Percentiles rank a stretch among this genome's conserved stretches.
These are phyloP conservation scores for Moniliophthora roreri DNA, from an alignment of 1,284 basidiomycete genomes.

Conservation along the genomic window DNA sequence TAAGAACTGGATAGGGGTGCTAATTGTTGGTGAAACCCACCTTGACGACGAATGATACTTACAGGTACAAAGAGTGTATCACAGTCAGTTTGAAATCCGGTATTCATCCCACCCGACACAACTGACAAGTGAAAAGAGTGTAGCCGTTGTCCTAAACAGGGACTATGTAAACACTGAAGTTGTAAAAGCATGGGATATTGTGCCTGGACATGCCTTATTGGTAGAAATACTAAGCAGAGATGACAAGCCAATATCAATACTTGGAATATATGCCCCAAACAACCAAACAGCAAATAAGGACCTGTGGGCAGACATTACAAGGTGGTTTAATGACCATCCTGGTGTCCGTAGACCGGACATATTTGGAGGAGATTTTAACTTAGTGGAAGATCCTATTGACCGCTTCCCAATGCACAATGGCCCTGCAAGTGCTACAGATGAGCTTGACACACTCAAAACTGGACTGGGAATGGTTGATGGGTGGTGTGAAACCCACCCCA, in stretches of 20 bases:
- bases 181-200: not conserved
- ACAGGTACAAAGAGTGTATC: slow-evolving; percentile 13
- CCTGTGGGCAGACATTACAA: slow-evolving; percentile 21
- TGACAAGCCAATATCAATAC: slow-evolving; percentile 9
- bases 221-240: slow-evolving; percentile 12
- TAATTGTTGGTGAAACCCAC: slow-evolving; percentile 29
- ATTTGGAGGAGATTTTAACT: slow-evolving; percentile 19
- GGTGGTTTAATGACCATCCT: slow-evolving; percentile 10
- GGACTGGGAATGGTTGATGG: slow-evolving; percentile 25
- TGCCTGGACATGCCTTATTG: slow-evolving; percentile 2
- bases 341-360: slow-evolving; percentile 10
- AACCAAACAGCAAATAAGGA: slow-evolving; percentile 10
- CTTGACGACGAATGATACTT: slow-evolving; percentile 12
- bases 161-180: not conserved
- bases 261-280: slow-evolving; percentile 26
- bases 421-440: too few relatives aligned
- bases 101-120: slow-evolving; percentile 16
- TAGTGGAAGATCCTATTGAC: slow-evolving; percentile 18
- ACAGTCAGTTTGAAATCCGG: slow-evolving; percentile 11
- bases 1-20: slow-evolving; percentile 21
- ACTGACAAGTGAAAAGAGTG: slow-evolving; percentile 24
- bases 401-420: slow-evolving; percentile 14
- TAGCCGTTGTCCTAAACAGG: slow-evolving; percentile 27
- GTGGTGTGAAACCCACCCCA: slow-evolving; percentile 27
- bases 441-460: too few relatives aligned